Evolutionary conservation across 805 yeast species (phyloP), one percentile per base, ranked within the genome.

Genomic region (Yamadazyma endophytica): DNA sequence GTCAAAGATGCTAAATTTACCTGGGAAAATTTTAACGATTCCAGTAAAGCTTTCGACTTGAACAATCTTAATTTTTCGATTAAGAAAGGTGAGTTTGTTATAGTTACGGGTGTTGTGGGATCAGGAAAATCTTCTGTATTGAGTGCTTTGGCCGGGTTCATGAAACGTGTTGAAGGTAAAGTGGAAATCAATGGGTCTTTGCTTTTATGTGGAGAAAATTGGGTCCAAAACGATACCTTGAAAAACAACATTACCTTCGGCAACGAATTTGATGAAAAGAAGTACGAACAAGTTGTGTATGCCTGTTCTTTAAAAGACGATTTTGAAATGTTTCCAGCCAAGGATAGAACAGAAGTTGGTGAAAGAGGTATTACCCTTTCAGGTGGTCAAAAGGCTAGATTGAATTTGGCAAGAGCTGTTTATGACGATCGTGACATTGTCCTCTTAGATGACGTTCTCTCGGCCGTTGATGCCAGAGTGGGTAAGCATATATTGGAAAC

Each of bases 381-480:
- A n/a, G 65, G 65, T 8, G 65, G 65, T 13, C 65, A 59, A 40
- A 58, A 58, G 38, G 62, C 65, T 1, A 39, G 64, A 33, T 40
- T 58, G 29, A 56, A 52, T 36, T 45, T 59, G 20, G 64, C 65
- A 2, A 43, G 65, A 37, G 60, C 65, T 5, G 58, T 58, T 12
- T 58, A 58, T 37, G 48, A 52, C 4, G 37, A 54, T 31, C 40
- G 39, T 15, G 62, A 58, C 33, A 56, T 56, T 22, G 47, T 56
- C 20, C 44, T 59, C 11, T 29, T 56, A 34, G 63, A 57, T 40
- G 65, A 58, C 41, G 63, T 58, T 6, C 47, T 58, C 24, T 44
- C 54, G 34, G 65, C 65, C 2, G 65, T 59, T 17, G 65, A 59
- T 46, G 61, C 65, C 4, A 47, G 53, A 37, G 64, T 59, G n/a